phyloP scores from a whole-genome alignment of 192 early-diverging fungal species.

The Umbelopsis ramanniana region DNA sequence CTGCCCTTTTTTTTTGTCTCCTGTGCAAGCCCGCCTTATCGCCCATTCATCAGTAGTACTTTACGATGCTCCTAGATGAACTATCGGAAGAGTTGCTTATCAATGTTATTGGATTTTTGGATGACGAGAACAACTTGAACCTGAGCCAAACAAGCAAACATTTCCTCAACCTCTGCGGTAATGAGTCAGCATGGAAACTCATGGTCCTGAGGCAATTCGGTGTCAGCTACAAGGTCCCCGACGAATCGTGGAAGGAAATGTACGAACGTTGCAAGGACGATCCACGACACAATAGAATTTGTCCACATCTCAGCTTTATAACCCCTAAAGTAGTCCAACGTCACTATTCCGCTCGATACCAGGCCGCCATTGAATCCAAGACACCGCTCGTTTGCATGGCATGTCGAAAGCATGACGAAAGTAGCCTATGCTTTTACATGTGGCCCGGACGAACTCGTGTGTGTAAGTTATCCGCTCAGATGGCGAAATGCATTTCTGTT shows the following conservation, averaged over 20 bases:
- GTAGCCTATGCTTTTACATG: conserved; percentile 34
- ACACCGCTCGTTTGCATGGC: conserved; percentile 33
- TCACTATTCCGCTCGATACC: conserved; percentile 26
- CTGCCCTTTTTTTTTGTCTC: not conserved
- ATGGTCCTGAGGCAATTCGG: conserved; percentile 34
- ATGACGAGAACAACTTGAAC: not conserved
- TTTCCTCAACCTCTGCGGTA: not conserved
- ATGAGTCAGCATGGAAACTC: conserved; percentile 36
- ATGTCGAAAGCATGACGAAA: conserved; percentile 28
- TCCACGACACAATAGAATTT: conserved; percentile 31
- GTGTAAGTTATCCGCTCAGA: conserved; percentile 24
- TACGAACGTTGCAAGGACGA: conserved; percentile 29
- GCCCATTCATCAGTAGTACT: not conserved
- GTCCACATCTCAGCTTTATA: conserved; percentile 35
- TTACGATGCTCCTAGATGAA: not conserved
- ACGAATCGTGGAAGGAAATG: conserved; percentile 31
- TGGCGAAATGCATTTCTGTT: not conserved
- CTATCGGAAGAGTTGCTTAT: conserved; percentile 6
- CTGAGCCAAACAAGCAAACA: conserved; percentile 7
- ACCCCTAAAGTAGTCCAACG: conserved; percentile 21
- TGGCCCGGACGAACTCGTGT: conserved; percentile 38
- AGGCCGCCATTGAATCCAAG: conserved; percentile 32
- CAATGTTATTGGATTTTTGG: not conserved
- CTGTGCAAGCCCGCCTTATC: not conserved
- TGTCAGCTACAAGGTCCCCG: conserved; percentile 34